These are phyloP conservation scores for Neurospora sp. DNA, from an alignment of 495 filamentous ascomycete genomes.

Conservation along the genomic window DNA sequence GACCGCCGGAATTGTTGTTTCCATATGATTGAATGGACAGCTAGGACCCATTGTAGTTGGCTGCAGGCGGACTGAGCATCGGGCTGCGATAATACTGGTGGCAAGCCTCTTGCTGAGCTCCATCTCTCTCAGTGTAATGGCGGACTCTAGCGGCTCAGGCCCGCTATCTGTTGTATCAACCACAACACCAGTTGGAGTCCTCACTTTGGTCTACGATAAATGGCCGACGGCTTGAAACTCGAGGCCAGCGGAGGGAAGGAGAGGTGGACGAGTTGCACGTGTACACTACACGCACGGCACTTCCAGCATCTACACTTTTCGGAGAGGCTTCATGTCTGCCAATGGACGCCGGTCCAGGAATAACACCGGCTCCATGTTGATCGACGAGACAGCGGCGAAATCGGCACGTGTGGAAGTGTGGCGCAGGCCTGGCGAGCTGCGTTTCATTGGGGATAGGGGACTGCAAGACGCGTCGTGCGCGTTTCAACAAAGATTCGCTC, in stretches of 20 bases:
- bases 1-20: not conserved
- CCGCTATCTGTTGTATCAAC: not conserved
- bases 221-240: not conserved
- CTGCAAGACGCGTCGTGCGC: not conserved
- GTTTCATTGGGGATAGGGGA: not conserved
- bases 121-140: not conserved
- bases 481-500: not conserved
- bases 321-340: not conserved
- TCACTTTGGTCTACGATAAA: not conserved
- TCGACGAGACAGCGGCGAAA: not conserved
- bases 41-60: not conserved
- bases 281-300: not conserved
- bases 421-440: not conserved
- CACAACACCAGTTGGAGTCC: not conserved
- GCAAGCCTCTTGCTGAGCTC: not conserved
- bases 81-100: not conserved
- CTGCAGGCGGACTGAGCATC: not conserved
- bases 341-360: not conserved
- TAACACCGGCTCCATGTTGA: not conserved
- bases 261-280: not conserved
- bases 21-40: not conserved
- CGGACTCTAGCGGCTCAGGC: not conserved
- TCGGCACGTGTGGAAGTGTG: not conserved
- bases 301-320: not conserved
- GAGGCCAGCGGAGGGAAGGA: not conserved